Conservation (phyloP, 306 rosid species). For the Myrica gale region DNA sequence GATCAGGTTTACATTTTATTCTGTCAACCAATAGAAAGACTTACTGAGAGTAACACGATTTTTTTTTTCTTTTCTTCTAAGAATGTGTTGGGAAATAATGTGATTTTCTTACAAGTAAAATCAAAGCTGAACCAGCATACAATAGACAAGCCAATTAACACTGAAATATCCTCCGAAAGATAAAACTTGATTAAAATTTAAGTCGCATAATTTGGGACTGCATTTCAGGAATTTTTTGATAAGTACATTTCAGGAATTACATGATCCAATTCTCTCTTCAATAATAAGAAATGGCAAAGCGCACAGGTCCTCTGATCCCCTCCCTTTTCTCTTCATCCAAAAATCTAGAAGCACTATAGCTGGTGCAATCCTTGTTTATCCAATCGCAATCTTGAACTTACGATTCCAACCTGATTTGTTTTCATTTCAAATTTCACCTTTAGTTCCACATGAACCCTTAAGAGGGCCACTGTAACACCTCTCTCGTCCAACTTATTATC, state of each 20-base stretch:
- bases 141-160: not conserved
- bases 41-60: not conserved
- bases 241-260: too few species aligned
- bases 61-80: too few species aligned
- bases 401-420: not conserved
- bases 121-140: not conserved
- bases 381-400: not conserved
- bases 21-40: not conserved
- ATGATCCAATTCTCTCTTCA: conserved; percentile 2
- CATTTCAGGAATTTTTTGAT: too few species aligned
- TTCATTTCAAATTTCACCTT: too few species aligned
- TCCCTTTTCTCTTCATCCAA: not conserved
- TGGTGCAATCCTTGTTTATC: too few species aligned
- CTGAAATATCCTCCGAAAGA: not conserved
- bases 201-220: too few species aligned
- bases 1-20: not conserved
- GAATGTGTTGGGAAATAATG: not conserved
- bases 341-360: not conserved
- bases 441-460: not conserved
- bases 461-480: not conserved
- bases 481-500: not conserved
- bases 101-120: not conserved
- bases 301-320: not conserved
- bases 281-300: not conserved
- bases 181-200: not conserved